These are phyloP conservation scores for Calonectria hongkongensis DNA, from an alignment of 2,329 filamentous ascomycete genomes.

Conservation along the genomic window DNA sequence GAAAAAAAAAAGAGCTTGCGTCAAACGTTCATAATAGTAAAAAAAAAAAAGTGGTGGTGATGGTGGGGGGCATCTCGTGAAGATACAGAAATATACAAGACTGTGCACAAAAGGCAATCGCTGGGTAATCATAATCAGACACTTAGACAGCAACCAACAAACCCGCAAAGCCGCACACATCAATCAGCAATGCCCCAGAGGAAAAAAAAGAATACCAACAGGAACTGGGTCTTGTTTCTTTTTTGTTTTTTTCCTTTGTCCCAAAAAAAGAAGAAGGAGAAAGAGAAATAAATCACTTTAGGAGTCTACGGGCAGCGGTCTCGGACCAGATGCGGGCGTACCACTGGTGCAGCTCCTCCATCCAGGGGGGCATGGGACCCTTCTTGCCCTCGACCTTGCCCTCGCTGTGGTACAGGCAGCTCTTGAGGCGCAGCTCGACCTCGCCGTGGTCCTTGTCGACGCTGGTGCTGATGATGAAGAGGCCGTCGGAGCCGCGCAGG, in stretches of 20 bases:
- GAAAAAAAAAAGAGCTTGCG: slow-evolving; percentile 12
- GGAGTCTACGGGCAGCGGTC: slow-evolving; percentile 62
- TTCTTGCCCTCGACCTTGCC: slow-evolving; percentile 59
- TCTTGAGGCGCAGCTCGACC: slow-evolving; percentile 80
- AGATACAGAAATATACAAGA: slow-evolving; percentile 27
- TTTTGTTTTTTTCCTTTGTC: background rate
- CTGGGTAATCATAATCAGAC: slow-evolving; percentile 21
- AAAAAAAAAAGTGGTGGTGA: background rate
- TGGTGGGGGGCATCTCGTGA: background rate
- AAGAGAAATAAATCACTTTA: slow-evolving; percentile 50
- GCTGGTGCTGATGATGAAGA: slow-evolving; percentile 79
- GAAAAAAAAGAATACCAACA: background rate
- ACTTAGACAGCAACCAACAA: background rate
- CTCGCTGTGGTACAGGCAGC: slow-evolving; percentile 73
- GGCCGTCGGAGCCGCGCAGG: slow-evolving; percentile 76
- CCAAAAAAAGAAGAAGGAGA: background rate
- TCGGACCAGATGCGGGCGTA: slow-evolving; percentile 64
- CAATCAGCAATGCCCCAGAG: background rate
- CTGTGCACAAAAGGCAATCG: slow-evolving; percentile 17
- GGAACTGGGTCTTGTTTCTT: background rate
- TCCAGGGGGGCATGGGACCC: slow-evolving; percentile 55
- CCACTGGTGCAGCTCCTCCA: slow-evolving; percentile 61
- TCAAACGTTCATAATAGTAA: background rate
- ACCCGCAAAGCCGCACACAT: slow-evolving; percentile 3
- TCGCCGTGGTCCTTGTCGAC: slow-evolving; percentile 75